Conservation (phyloP, 2,329 filamentous ascomycete species). For the Alternaria sp. region DNA sequence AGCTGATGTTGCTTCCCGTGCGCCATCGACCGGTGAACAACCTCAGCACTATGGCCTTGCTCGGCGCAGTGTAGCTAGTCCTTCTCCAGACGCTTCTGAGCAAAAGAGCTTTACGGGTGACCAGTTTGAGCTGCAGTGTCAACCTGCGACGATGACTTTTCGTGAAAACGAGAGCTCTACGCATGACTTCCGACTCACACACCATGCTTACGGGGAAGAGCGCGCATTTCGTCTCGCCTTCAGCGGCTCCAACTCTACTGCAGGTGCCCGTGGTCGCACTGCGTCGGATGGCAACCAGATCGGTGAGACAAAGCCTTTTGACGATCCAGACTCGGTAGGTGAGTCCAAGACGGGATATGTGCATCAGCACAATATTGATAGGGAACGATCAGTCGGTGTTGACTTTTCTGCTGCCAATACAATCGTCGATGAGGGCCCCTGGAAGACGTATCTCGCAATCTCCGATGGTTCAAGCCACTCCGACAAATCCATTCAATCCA, state of each 20-base stretch:
- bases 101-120: slow-evolving; percentile 1
- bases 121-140: not conserved
- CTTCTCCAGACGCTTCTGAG: not conserved
- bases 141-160: not conserved
- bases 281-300: slow-evolving; percentile 10
- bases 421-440: slow-evolving; percentile 37
- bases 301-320: slow-evolving; percentile 19
- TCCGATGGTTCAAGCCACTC: slow-evolving; percentile 28
- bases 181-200: slow-evolving; percentile 22
- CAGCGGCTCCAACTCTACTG: slow-evolving; percentile 11
- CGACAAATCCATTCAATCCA: slow-evolving; percentile 10
- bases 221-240: slow-evolving; percentile 29
- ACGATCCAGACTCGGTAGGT: slow-evolving; percentile 19
- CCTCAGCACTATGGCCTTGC: not conserved
- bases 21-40: slow-evolving; percentile 4
- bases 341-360: slow-evolving; percentile 11
- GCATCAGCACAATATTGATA: slow-evolving; percentile 11
- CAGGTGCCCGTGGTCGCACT: slow-evolving; percentile 2
- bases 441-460: slow-evolving; percentile 34
- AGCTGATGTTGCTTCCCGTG: not conserved
- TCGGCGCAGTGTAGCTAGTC: not conserved
- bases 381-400: slow-evolving; percentile 1
- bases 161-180: slow-evolving; percentile 2
- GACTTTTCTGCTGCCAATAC: slow-evolving; percentile 5
- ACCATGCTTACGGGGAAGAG: slow-evolving; percentile 18